These are phyloP conservation scores for Aspergillus sp. DNA, from an alignment of 2,329 filamentous ascomycete species.

Conservation along the genomic window DNA sequence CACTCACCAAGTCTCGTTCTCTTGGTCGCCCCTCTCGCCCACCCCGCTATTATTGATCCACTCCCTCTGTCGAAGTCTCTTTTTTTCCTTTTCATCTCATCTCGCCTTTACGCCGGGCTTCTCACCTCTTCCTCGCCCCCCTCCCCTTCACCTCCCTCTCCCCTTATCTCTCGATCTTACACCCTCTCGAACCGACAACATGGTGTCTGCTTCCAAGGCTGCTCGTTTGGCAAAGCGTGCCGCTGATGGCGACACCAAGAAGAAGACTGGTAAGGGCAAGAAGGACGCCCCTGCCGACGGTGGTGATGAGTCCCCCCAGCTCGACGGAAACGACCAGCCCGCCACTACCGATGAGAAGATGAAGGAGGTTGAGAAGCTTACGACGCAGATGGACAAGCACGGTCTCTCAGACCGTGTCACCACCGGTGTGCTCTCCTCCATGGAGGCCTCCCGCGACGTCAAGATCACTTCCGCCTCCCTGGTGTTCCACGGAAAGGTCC, in stretches of 20 bases:
- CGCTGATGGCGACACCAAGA: slow-evolving; percentile 65
- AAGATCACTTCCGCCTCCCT: slow-evolving; percentile 93
- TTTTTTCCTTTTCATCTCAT: slow-evolving; percentile 22
- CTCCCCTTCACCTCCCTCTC: slow-evolving; percentile 10
- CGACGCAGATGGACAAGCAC: slow-evolving; percentile 91
- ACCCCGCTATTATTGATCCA: slow-evolving; percentile 33
- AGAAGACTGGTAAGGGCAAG: slow-evolving; percentile 67
- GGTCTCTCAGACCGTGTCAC: slow-evolving; percentile 97
- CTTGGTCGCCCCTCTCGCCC: slow-evolving; percentile 28
- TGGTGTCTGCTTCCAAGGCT: slow-evolving; percentile 68
- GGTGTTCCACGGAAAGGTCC: slow-evolving; percentile 96
- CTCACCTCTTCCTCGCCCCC: slow-evolving; percentile 16
- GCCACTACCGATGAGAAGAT: slow-evolving; percentile 70
- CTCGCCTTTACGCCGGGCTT: slow-evolving; percentile 17
- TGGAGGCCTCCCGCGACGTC: slow-evolving; percentile 82
- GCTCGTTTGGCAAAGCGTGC: slow-evolving; percentile 65
- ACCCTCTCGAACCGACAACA: slow-evolving; percentile 33
- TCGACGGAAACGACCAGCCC: slow-evolving; percentile 64
- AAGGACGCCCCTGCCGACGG: slow-evolving; percentile 21
- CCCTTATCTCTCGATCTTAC: slow-evolving; percentile 13
- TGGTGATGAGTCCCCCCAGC: slow-evolving; percentile 63
- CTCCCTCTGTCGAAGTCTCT: slow-evolving; percentile 27
- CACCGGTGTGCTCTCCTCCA: slow-evolving; percentile 89
- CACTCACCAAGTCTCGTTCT: slow-evolving; percentile 18
- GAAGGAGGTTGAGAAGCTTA: slow-evolving; percentile 80